phyloP scores from a whole-genome alignment of 164 flowering plant species.

The Umbellularia californica region DNA sequence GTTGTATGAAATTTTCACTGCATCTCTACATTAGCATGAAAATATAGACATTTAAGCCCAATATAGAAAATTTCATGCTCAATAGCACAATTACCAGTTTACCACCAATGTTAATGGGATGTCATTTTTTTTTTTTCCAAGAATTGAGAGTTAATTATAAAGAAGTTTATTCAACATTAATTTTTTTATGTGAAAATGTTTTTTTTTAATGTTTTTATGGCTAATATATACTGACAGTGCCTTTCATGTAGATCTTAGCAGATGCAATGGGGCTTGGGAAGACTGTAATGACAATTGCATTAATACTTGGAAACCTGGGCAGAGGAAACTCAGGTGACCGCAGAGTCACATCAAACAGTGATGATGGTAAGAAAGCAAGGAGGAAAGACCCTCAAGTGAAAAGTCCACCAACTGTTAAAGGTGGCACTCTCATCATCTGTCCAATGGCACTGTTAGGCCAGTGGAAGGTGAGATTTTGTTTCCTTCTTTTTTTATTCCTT shows the following conservation, averaged over 20 bases:
- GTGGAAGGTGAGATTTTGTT: slow-evolving; percentile 61
- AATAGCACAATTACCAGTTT: not conserved
- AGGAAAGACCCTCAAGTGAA: slow-evolving; percentile 10
- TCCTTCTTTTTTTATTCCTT: not conserved
- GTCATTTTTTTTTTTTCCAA: no score
- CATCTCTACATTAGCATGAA: not conserved
- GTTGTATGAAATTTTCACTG: not conserved
- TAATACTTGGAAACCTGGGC: slow-evolving; percentile 51
- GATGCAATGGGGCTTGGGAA: slow-evolving; percentile 96
- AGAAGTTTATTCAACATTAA: not conserved
- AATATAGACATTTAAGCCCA: not conserved
- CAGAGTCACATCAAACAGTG: not conserved
- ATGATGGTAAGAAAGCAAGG: slow-evolving; percentile 2
- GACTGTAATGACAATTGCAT: slow-evolving; percentile 83
- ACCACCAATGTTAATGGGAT: not conserved
- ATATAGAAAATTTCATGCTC: not conserved
- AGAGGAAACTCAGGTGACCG: slow-evolving; percentile 31
- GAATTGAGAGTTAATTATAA: no score
- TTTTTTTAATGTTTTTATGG: not conserved
- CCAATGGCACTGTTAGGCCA: slow-evolving; percentile 87
- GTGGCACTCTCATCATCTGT: slow-evolving; percentile 76
- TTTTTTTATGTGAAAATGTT: not conserved
- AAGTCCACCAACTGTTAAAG: slow-evolving; percentile 26
- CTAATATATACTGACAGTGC: not conserved
- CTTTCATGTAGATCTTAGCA: slow-evolving; percentile 55